phyloP scores from a whole-genome alignment of 768 basidiomycete species.

The Tricholoma saponaceum region DNA sequence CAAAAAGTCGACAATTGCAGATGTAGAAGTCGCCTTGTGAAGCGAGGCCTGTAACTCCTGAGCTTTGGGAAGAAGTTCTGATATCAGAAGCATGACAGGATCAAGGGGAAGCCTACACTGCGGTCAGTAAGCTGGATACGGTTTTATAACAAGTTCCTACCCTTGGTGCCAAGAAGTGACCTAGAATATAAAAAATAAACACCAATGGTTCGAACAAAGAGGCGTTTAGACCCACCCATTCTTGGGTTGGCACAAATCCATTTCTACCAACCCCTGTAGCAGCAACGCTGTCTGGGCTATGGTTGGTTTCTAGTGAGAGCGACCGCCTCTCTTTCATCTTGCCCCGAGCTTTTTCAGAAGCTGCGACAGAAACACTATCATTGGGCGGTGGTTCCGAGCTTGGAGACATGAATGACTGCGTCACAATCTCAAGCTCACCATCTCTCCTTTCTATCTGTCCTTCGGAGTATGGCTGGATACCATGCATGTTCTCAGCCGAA shows the following conservation, averaged over 20 bases:
- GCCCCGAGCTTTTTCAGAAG: constrained; percentile 87
- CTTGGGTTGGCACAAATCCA: constrained; percentile 93
- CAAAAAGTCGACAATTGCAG: constrained; percentile 72
- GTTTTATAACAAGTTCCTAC: constrained; percentile 34
- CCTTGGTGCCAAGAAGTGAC: constrained; percentile 97
- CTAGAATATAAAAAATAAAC: constrained; percentile 28
- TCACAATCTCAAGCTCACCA: constrained; percentile 29
- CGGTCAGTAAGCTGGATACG: constrained; percentile 2
- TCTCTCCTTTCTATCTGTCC: constrained; percentile 14
- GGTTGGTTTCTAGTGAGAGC: constrained; percentile 45
- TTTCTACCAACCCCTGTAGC: constrained; percentile 75
- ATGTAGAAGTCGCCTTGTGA: constrained; percentile 57
- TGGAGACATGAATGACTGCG: constrained; percentile 40
- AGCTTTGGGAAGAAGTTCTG: constrained; percentile 82
- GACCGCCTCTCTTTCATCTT: constrained; percentile 82
- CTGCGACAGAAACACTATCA: constrained; percentile 24
- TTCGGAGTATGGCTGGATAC: constrained; percentile 10
- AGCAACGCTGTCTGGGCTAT: constrained; percentile 61
- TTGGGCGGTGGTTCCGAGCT: constrained; percentile 31
- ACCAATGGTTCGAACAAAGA: not conserved
- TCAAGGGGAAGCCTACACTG: constrained; percentile 77
- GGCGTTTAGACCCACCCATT: constrained; percentile 76
- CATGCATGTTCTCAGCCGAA: constrained; percentile 12
- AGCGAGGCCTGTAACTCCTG: constrained; percentile 74
- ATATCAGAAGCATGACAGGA: constrained; percentile 80